A percentile compares a stretch with the other conserved stretches of the same genome.
These are phyloP conservation scores for Helicocarpus griseus DNA, from an alignment of 2,329 filamentous ascomycete species.

Conservation along the genomic window DNA sequence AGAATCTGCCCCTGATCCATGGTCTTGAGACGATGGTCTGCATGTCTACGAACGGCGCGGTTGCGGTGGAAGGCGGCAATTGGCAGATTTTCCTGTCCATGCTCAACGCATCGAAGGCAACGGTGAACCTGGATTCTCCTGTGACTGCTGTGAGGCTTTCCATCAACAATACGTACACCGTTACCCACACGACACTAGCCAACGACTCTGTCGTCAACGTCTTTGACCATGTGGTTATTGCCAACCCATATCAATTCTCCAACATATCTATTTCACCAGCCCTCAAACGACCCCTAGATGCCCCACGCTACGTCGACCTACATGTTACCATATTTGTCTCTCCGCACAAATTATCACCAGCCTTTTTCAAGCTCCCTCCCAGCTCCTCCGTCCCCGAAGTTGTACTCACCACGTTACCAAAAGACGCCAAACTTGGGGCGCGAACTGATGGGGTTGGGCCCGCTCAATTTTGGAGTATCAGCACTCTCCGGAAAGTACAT, in stretches of 20 bases:
- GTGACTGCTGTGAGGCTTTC: conserved; percentile 50
- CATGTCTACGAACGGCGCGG: conserved; percentile 77
- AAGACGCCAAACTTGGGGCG: conserved; percentile 34
- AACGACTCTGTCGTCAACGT: conserved; percentile 12
- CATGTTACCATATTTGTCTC: conserved; percentile 87
- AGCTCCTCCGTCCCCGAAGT: conserved; percentile 53
- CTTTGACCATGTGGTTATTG: conserved; percentile 76
- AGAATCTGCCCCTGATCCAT: conserved; percentile 77
- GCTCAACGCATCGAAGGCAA: conserved; percentile 55
- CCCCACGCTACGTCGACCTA: conserved; percentile 74
- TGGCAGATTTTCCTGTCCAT: conserved; percentile 90
- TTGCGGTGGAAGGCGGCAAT: conserved; percentile 73
- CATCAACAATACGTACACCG: conserved; percentile 32
- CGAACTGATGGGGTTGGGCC: conserved; percentile 53
- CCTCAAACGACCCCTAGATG: conserved; percentile 49
- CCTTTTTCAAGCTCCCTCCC: conserved; percentile 58
- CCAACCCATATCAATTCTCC: conserved; percentile 73
- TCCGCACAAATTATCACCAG: conserved; percentile 58
- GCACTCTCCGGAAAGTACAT: conserved; percentile 54
- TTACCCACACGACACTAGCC: conserved; percentile 28
- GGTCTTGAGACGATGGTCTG: conserved; percentile 86
- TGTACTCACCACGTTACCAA: conserved; percentile 72
- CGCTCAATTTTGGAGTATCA: conserved; percentile 78
- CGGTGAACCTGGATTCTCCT: conserved; percentile 55
- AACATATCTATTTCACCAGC: conserved; percentile 47